Percentiles rank a stretch among this genome's conserved stretches.
Evolutionary conservation across 129 eudicot genomes (phyloP).

Genomic region (Logfia minima): DNA sequence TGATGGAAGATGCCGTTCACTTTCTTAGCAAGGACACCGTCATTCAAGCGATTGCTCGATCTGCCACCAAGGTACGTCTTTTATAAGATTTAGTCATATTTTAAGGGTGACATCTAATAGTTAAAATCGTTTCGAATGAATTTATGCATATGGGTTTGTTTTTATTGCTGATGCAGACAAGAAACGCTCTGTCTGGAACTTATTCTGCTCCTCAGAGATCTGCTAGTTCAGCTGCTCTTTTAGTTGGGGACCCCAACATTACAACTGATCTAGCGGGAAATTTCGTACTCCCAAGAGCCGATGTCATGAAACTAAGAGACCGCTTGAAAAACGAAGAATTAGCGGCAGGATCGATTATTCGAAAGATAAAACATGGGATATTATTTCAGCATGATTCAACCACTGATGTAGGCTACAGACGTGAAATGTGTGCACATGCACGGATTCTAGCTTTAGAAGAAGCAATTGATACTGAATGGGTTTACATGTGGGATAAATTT

Average conservation of each 20-base stretch:
- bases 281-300: constrained; percentile 98
- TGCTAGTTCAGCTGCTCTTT: constrained; percentile 99
- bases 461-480: constrained; percentile 99
- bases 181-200: constrained; percentile 96
- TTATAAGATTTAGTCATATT: neutral
- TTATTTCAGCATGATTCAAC: constrained; percentile 54
- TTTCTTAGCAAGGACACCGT: constrained; percentile 93
- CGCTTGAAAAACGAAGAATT: constrained; percentile 89
- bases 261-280: constrained; percentile 94
- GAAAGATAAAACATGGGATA: constrained; percentile 57
- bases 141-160: neutral
- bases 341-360: constrained; percentile 79
- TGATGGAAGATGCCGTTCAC: constrained; percentile 99
- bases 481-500: constrained; percentile 99
- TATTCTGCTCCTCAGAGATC: constrained; percentile 99
- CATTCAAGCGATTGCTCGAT: constrained; percentile 94
- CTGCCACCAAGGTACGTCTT: constrained; percentile 86
- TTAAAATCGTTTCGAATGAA: too few species aligned
- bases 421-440: constrained; percentile 98
- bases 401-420: constrained; percentile 70
- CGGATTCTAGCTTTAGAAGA: constrained; percentile 95
- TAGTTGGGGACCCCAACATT: constrained; percentile 89
- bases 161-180: constrained; percentile 50
- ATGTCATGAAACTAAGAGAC: constrained; percentile 93
- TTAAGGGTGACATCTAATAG: neutral